These are phyloP conservation scores for Protostelium mycophagum DNA, from an alignment of 78 protist genomes.

Conservation along the genomic window DNA sequence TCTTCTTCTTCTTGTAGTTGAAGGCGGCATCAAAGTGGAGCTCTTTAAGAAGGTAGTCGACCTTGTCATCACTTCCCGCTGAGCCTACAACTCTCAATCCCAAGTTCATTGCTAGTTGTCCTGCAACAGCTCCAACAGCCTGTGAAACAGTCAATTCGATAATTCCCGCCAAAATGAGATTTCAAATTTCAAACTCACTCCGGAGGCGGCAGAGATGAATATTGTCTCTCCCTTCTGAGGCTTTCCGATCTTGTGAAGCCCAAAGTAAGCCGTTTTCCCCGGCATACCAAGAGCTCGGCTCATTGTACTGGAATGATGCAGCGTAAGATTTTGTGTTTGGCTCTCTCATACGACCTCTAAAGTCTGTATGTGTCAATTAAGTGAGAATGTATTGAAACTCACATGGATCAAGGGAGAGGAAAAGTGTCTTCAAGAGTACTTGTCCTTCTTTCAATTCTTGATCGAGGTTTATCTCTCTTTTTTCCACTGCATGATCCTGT, in stretches of 20 bases:
- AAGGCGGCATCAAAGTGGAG: constrained; percentile 63
- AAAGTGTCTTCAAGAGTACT: not conserved
- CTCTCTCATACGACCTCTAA: not conserved
- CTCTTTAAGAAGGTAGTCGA: constrained; percentile 9
- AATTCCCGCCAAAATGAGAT: too few species aligned
- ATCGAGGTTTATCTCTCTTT: not conserved
- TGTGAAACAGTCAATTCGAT: not conserved
- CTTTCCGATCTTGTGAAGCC: constrained; percentile 22
- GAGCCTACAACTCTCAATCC: constrained; percentile 60
- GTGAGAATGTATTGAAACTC: not conserved
- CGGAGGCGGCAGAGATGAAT: constrained; percentile 54
- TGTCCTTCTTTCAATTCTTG: not conserved
- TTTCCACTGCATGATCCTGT: not conserved
- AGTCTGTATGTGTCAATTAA: not conserved
- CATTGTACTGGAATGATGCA: not conserved
- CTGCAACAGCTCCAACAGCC: constrained; percentile 8
- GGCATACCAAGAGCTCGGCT: constrained; percentile 40
- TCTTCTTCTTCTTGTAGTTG: constrained; percentile 28
- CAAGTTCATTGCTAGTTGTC: constrained; percentile 23
- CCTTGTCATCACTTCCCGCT: constrained; percentile 51
- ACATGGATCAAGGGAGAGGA: not conserved
- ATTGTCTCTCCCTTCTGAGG: constrained; percentile 65
- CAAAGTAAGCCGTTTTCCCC: constrained; percentile 52
- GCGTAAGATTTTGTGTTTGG: not conserved
- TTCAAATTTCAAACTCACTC: constrained; percentile 30